Base-by-base conservation (phyloP, 2,329 filamentous ascomycete genomes). In the Talaromyces sp. region DNA sequence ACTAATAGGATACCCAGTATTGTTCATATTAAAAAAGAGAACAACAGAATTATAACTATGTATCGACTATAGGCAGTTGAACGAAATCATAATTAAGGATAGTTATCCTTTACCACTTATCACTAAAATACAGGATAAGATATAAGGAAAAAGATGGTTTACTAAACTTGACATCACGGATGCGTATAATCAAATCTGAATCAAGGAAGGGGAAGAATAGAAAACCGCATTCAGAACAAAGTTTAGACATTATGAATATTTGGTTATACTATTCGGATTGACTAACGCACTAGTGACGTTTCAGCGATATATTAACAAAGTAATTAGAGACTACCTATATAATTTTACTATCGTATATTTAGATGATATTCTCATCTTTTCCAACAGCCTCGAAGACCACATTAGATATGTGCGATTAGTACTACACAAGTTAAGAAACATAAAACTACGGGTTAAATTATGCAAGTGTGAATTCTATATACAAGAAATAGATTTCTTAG, bases 201-300 rank as follows among this genome's bases (percentile, higher is more conserved):
- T 73, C 35, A 58, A 52, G 24, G 50, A 67, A 65, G 59, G 57
- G n/a, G 54, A 75, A 26, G 56, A 73, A 64, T 74, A 62, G 62
- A 75, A 74, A 55, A 76, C 58, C 6, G 63, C 58, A 17, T 75
- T 75, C n/a, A n/a, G n/a, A n/a, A n/a, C n/a, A n/a, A n/a, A n/a
- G n/a, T n/a, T n/a, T n/a, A n/a, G n/a, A n/a, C 63, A 67, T 31
- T 75, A 63, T 61, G 62, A 74, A 52, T 75, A 72, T 56, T 43
- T 68, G 31, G 58, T 74, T n/a, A 72, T 72, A 58, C 64, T 62
- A 17, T 74, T 75, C 60, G 61, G 66, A 17, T 52, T 70, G n/a
- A 62, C 59, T 17, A 70, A 69, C 53, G 62, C 19, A 55, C 19
- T 14, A 8, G 27, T 19, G 38, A n/a, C 32, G 21, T 55, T 55